These are phyloP conservation scores for Dillenia suffruticosa DNA, from an alignment of 164 flowering plant species.

Conservation along the genomic window DNA sequence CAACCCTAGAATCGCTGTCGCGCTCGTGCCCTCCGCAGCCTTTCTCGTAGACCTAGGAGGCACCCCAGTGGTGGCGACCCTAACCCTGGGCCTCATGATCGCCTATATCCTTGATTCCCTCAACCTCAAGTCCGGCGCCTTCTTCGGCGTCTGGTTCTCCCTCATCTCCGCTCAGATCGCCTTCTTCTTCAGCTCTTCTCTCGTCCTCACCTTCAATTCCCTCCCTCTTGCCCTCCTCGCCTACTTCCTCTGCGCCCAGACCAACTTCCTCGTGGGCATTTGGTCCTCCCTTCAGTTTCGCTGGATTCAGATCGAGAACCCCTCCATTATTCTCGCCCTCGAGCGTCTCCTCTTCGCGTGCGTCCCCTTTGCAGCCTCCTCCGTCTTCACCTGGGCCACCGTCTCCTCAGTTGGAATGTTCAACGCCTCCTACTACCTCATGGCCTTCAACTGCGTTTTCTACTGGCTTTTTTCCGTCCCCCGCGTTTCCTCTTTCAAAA, in stretches of 20 bases:
- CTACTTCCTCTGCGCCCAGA: conserved; percentile 54
- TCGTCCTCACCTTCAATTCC: conserved; percentile 42
- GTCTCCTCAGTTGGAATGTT: conserved; percentile 79
- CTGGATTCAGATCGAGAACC: conserved; percentile 83
- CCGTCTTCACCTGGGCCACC: conserved; percentile 81
- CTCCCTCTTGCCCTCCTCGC: conserved; percentile 53
- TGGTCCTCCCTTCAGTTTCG: conserved; percentile 96
- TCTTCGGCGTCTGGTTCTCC: conserved; percentile 84
- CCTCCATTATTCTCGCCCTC: conserved; percentile 72
- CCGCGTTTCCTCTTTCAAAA: conserved; percentile 68
- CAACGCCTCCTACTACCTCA: conserved; percentile 68
- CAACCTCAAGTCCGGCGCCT: conserved; percentile 64
- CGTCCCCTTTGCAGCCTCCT: conserved; percentile 57
- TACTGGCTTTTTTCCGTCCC: conserved; percentile 89
- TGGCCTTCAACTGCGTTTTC: conserved; percentile 58
- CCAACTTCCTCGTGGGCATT: conserved; percentile 72
- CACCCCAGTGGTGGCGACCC: conserved; percentile 61
- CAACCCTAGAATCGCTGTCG: conserved; percentile 75
- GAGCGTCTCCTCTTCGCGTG: conserved; percentile 89
- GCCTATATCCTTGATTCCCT: conserved; percentile 86
- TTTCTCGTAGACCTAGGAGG: conserved; percentile 97
- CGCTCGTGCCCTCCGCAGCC: conserved; percentile 72
- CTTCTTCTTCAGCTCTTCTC: conserved; percentile 64
- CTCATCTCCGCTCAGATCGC: conserved; percentile 72
- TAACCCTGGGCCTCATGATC: conserved; percentile 74